These are phyloP conservation scores for Penium margaritaceum DNA, from an alignment of 139 green algal species.

Conservation along the genomic window DNA sequence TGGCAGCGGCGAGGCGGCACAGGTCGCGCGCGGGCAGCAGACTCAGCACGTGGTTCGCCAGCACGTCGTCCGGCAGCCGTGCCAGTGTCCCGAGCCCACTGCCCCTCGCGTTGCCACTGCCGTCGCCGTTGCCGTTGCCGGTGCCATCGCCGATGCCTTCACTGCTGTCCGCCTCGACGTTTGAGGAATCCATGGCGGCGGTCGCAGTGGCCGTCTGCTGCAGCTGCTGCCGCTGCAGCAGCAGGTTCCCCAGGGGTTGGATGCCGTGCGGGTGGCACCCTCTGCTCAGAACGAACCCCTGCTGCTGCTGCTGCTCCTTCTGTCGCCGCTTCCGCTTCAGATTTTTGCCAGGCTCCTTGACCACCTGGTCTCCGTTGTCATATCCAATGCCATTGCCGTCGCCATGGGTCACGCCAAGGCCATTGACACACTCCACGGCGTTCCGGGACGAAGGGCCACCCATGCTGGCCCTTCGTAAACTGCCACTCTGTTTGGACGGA, in stretches of 20 bases:
- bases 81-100: constrained; percentile 67
- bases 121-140: neutral
- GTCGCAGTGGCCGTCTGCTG: neutral
- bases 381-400: no score
- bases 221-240: no score
- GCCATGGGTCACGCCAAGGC: no score
- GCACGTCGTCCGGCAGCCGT: constrained; percentile 63
- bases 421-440: no score
- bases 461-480: no score
- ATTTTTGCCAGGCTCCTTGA: no score
- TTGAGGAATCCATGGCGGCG: no score
- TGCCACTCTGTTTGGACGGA: no score
- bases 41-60: constrained; percentile 64
- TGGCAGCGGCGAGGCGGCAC: constrained; percentile 37
- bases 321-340: no score
- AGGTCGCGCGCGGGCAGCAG: constrained; percentile 48
- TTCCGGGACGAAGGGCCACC: no score
- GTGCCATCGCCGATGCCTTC: neutral
- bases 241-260: constrained; percentile 43
- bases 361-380: no score
- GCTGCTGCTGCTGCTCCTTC: neutral
- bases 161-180: neutral
- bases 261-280: constrained; percentile 37
- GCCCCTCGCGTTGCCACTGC: constrained; percentile 14
- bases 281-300: constrained; percentile 24